Evolutionary conservation across 1,139 yeast genomes (phyloP), one percentile per base, ranked within the genome.

Genomic region (Suhomyces bokatorum): DNA sequence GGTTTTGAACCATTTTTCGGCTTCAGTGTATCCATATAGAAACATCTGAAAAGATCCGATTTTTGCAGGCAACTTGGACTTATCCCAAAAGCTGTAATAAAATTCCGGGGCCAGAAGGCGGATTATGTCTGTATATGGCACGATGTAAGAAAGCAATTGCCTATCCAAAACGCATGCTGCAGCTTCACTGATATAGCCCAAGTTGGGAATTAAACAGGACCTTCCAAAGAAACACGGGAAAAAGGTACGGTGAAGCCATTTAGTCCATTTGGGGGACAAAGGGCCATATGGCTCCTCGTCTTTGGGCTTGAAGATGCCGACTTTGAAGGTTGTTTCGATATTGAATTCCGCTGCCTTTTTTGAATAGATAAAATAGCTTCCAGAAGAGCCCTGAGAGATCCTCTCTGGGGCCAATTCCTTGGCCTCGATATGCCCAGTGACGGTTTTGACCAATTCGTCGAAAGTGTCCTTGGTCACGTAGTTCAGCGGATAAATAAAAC

Each of bases 271-370:
- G 0, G 91, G 91, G 6, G 87, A 81, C 43, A 85, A 58, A 0
- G 90, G 88, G 0, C 91, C 93, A 57, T 85, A 85, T 0, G 91
- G 93, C 53, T 85, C 91, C 61, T 85, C 93, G 61, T 85, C 89
- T 57, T 84, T 84, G 6, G 93, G 93, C 58, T 85, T 85, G 69
- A 85, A 85, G 3, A 85, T 83, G 0, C 85, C 91, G 6, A 75
- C 75, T 36, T 53, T 61, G 32, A 51, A 48, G 9, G 54, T 48
- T 8, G 43, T 24, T 10, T 37, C 42, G 8, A 32, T 20, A 26
- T 37, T 35, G 7, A 11, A 7, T 27, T 16, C 48, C 16, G 42
- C 37, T 10, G 42, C 22, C n/a, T 34, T 39, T 27, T 64, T 62
- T 2, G 56, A 43, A 2, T 69, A 72, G 3, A 84, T 69, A 58